Conservation (phyloP, 352 stramenopile species). For the Globisporangium alternatum region DNA sequence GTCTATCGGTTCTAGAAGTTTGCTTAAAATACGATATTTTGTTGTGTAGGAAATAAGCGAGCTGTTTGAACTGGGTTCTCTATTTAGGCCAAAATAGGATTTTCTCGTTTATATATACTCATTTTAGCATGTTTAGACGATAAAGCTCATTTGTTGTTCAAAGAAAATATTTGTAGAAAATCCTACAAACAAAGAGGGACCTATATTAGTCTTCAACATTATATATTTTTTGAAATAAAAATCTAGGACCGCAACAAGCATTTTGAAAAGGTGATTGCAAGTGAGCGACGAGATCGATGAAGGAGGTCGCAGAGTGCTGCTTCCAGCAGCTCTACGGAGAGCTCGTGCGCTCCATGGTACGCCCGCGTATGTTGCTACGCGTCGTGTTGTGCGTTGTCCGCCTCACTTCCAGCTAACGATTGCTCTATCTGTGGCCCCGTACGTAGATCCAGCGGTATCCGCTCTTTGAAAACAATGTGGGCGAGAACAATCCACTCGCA, state of each 20-base stretch:
- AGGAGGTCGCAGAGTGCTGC: slow-evolving; percentile 83
- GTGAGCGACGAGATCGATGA: slow-evolving; percentile 33
- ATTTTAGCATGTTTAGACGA: no score
- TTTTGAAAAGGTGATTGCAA: slow-evolving; percentile 1
- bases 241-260: not conserved
- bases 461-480: slow-evolving; percentile 27
- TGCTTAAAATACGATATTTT: no score
- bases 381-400: not conserved
- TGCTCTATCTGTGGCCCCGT: not conserved
- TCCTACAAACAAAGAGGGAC: no score
- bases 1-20: no score
- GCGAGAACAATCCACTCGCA: slow-evolving; percentile 20
- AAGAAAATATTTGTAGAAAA: no score
- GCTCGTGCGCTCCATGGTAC: slow-evolving; percentile 83
- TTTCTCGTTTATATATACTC: no score
- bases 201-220: no score
- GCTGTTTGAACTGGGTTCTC: no score
- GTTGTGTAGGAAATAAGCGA: no score
- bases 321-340: slow-evolving; percentile 88
- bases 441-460: slow-evolving; percentile 66
- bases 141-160: no score
- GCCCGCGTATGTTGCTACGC: slow-evolving; percentile 1
- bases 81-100: no score
- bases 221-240: no score
- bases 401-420: not conserved